Percentiles rank a stretch among this genome's conserved stretches.
phyloP scores from a whole-genome alignment of 208 protist genomes.

The Leishmania gerbilli region DNA sequence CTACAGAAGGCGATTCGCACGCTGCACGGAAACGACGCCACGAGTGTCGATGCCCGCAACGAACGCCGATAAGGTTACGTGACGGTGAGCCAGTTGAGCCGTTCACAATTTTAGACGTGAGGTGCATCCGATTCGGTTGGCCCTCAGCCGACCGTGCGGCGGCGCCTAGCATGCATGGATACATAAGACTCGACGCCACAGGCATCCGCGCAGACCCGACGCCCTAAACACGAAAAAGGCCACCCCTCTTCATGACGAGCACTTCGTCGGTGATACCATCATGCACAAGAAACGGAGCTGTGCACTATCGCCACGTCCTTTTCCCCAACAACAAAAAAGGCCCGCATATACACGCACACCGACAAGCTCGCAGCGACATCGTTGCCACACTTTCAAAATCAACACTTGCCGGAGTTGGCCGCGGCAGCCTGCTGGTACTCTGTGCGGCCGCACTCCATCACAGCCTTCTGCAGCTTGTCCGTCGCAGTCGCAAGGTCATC shows the following conservation, averaged over 20 bases:
- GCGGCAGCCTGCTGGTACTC: conserved; percentile 83
- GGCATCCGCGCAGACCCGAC: not conserved
- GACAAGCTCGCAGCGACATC: not conserved
- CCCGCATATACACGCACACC: not conserved
- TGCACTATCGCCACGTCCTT: no score
- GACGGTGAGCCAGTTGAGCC: not conserved
- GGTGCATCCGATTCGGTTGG: not conserved
- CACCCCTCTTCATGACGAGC: not conserved
- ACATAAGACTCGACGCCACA: not conserved
- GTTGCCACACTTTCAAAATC: not conserved
- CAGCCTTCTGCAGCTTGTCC: conserved; percentile 84
- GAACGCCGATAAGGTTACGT: not conserved
- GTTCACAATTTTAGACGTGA: not conserved
- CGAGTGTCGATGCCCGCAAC: not conserved
- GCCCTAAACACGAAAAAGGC: not conserved
- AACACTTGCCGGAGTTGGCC: conserved; percentile 35
- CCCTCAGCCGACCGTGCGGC: not conserved
- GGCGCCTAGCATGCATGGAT: not conserved
- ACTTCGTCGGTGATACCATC: not conserved
- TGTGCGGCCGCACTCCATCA: conserved; percentile 78
- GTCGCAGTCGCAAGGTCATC: conserved; percentile 57
- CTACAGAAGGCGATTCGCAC: not conserved
- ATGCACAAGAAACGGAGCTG: no score
- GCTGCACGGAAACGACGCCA: not conserved
- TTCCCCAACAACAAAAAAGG: not conserved